Evolutionary conservation across 2,329 filamentous ascomycete genomes (phyloP), one percentile per base, ranked within the genome.

Genomic region (Ilyonectria destructans): DNA sequence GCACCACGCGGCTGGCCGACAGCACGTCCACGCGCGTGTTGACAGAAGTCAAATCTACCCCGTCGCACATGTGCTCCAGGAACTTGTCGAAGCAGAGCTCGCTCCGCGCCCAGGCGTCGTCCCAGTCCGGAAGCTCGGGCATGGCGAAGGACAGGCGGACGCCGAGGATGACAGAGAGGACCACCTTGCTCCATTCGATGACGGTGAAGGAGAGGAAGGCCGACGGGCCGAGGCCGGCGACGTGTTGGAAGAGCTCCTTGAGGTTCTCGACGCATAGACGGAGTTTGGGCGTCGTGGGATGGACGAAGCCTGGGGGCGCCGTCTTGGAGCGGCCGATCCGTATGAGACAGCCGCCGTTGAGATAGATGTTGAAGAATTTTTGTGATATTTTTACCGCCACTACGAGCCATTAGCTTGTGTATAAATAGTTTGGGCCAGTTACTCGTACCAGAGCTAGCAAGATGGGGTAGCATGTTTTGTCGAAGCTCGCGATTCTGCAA

Each of bases 141-240:
- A 86, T 29, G 0, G 85, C 82, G 49, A 88, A 86, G 3, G 85
- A 86, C 33, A 87, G 75, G 1, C 84, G 82, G 55, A 85, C 82
- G 17, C 81, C 82, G 5, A 87, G 65, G 55, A 87, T 82, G 40
- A 84, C 73, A 52, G 72, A 62, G 40, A 69, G 63, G 51, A 88
- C 81, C 58, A 87, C 74, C 31, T 80, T 81, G 49, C 76, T 74
- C 83, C 84, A 86, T 72, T 87, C 85, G 15, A 80, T 76, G 31
- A 78, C 76, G 54, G 80, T 79, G 69, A 88, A 83, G 48, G 75
- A 73, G 21, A 78, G 67, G 56, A 86, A 77, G 17, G 76, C 71
- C 2, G 69, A 68, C 4, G 79, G 76, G 33, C 78, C 79, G 33
- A 82, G 69, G 7, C 55, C 67, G 37, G 73, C 35, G 10, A 83